Conservation (phyloP, 73 alveolate species). For the Paramecium biaurelia region DNA sequence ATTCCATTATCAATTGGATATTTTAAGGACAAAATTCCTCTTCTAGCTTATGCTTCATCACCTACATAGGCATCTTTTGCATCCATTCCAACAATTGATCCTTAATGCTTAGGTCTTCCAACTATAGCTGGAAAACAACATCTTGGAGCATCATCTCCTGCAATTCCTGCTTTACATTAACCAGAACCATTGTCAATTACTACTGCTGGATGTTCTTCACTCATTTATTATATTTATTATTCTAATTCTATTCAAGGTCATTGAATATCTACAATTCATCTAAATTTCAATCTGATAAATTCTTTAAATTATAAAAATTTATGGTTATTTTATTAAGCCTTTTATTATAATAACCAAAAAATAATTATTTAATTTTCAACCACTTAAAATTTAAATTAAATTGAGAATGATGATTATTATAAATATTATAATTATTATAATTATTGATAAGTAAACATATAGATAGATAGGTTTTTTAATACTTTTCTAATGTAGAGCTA, state of each 20-base stretch:
- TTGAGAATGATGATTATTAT: not conserved
- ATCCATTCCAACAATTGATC: constrained; percentile 95
- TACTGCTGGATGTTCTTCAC: constrained; percentile 55
- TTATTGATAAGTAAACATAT: no score
- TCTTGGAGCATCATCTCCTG: constrained; percentile 98
- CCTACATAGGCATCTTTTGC: constrained; percentile 96
- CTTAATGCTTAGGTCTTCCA: constrained; percentile 98
- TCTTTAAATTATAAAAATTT: not conserved
- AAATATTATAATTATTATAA: no score
- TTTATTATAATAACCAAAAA: not conserved
- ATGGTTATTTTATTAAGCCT: not conserved
- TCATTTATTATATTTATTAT: not conserved
- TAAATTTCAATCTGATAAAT: not conserved
- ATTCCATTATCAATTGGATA: constrained; percentile 92
- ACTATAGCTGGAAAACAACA: constrained; percentile 97
- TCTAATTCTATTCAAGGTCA: not conserved
- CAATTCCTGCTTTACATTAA: constrained; percentile 93
- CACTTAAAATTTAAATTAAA: not conserved
- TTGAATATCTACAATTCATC: not conserved
- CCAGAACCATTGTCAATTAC: constrained; percentile 77
- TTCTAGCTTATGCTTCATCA: constrained; percentile 96
- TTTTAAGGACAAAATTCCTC: constrained; percentile 93
- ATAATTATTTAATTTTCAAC: not conserved
- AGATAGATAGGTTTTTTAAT: no score
- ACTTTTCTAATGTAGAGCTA: not conserved